phyloP scores from a whole-genome alignment of 345 rosid species.

The Triadica sebifera region DNA sequence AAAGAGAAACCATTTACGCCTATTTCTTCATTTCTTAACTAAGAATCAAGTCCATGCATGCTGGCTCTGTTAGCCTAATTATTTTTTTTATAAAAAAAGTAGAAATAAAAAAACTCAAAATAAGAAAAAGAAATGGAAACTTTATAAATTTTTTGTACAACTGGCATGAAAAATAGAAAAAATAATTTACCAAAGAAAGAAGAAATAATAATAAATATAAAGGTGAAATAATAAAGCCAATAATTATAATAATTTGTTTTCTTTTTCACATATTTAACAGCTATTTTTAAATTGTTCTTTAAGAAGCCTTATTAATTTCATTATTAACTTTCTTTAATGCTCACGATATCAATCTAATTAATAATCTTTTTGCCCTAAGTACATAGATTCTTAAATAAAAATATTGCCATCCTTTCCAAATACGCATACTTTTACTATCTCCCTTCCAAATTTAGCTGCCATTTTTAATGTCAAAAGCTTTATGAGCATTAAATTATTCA shows the following conservation, averaged over 20 bases:
- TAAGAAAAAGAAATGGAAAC: neutral
- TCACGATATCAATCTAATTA: constrained; percentile 5
- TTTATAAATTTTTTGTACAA: neutral
- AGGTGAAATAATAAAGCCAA: neutral
- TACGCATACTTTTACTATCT: constrained; percentile 5
- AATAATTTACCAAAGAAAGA: constrained; percentile 6
- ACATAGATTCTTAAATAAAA: constrained; percentile 11
- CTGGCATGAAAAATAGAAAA: neutral
- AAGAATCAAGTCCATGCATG: neutral
- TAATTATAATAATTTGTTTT: too few relatives aligned
- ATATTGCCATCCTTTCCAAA: neutral
- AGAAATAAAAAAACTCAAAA: neutral
- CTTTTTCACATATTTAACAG: neutral
- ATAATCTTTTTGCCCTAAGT: neutral
- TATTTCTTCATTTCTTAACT: neutral
- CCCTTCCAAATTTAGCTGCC: constrained; percentile 3
- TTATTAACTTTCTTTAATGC: constrained; percentile 3
- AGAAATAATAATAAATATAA: neutral
- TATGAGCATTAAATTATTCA: constrained; percentile 14
- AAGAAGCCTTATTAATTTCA: neutral
- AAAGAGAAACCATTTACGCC: neutral
- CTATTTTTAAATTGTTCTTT: neutral
- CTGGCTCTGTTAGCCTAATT: neutral
- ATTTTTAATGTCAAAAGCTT: constrained; percentile 5
- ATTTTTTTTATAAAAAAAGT: neutral